Evolutionary conservation across 495 filamentous ascomycete genomes (phyloP).

Genomic region (Aspergillus bridgeri): DNA sequence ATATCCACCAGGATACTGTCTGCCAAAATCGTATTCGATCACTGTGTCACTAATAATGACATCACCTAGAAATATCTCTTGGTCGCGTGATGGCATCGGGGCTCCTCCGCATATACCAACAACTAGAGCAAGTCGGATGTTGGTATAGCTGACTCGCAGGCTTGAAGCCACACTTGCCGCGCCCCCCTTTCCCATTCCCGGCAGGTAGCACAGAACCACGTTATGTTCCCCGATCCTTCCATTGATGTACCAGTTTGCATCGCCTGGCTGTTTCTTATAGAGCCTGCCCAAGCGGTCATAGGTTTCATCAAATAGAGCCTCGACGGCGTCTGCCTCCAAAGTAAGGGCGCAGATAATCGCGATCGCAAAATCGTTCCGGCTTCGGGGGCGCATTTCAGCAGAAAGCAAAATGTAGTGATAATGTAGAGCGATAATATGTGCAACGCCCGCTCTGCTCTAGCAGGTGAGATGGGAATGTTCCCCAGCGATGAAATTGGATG

Average conservation of each 20-base stretch:
- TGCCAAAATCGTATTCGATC: background rate
- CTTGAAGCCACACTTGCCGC: background rate
- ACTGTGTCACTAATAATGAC: background rate
- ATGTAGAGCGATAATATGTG: no score
- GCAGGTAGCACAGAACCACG: background rate
- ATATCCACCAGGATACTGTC: background rate
- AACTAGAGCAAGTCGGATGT: background rate
- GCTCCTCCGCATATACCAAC: background rate
- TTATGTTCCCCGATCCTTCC: background rate
- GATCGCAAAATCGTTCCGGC: background rate
- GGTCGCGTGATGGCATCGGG: no score
- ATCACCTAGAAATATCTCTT: background rate
- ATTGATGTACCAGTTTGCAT: background rate
- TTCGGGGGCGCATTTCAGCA: no score
- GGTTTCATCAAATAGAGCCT: background rate
- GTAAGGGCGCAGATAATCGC: background rate
- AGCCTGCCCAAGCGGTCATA: background rate
- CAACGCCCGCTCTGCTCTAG: no score
- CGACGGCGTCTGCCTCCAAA: background rate
- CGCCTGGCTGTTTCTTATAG: background rate
- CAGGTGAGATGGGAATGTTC: no score
- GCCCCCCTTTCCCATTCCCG: background rate
- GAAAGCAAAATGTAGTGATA: no score
- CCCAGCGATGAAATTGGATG: no score
- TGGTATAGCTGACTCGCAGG: background rate